Conservation (phyloP, 495 filamentous ascomycete species). For the Astrocystis sublimbata region DNA sequence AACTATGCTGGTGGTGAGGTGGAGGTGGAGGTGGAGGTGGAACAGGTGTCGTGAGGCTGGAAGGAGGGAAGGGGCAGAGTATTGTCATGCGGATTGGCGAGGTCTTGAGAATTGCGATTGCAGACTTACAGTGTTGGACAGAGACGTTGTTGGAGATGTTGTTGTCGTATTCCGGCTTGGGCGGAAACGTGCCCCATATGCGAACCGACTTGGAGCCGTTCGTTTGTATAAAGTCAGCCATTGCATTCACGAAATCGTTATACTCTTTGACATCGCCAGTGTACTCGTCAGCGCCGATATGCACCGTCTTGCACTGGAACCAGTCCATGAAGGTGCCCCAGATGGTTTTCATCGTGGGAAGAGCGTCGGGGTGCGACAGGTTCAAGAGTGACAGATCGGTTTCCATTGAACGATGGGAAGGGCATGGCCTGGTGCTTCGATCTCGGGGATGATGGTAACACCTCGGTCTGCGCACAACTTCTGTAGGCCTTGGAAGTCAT, state of each 20-base stretch:
- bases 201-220: slow-evolving; percentile 46
- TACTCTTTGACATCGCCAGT: slow-evolving; percentile 43
- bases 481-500: slow-evolving; percentile 48
- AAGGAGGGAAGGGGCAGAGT: no score
- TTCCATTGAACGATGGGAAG: slow-evolving; percentile 55
- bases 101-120: no score
- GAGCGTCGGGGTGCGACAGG: slow-evolving; percentile 52
- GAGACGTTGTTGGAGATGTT: slow-evolving; percentile 49
- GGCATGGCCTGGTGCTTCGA: slow-evolving; percentile 55
- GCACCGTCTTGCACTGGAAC: slow-evolving; percentile 56
- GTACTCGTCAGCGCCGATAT: slow-evolving; percentile 58
- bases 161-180: slow-evolving; percentile 39
- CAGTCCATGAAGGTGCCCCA: slow-evolving; percentile 53
- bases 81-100: no score
- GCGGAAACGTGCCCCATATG: slow-evolving; percentile 57
- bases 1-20: background rate
- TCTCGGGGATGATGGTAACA: slow-evolving; percentile 54
- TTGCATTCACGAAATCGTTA: slow-evolving; percentile 50
- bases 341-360: slow-evolving; percentile 53
- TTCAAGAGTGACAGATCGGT: slow-evolving; percentile 53
- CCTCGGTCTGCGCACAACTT: slow-evolving; percentile 47
- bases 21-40: no score
- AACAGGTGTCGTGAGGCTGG: no score
- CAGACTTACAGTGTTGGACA: slow-evolving; percentile 29
- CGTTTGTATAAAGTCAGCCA: slow-evolving; percentile 43